A percentile compares a stretch with the other conserved stretches of the same genome.
Evolutionary conservation across 192 early-diverging fungal genomes (phyloP).

Genomic region (Coemansia sp.): DNA sequence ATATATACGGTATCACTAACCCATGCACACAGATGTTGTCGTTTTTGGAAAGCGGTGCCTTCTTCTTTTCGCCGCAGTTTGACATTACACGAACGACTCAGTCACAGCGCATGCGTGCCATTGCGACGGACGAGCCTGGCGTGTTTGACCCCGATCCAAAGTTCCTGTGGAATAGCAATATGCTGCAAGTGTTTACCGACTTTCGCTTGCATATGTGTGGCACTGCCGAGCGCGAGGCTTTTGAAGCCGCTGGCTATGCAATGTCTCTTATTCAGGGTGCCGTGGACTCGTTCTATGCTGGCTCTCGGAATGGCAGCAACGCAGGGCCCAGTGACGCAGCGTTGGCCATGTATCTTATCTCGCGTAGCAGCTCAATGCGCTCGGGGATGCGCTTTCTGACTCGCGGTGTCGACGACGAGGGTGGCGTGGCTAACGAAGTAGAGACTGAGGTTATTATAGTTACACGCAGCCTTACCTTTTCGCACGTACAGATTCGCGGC

Average conservation of each 20-base stretch:
- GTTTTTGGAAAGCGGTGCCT: slow-evolving; percentile 83
- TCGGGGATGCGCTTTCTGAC: slow-evolving; percentile 93
- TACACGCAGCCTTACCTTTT: slow-evolving; percentile 60
- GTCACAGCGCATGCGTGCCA: slow-evolving; percentile 58
- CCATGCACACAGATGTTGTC: slow-evolving; percentile 77
- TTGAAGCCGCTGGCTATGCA: slow-evolving; percentile 78
- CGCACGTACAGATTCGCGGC: slow-evolving; percentile 86
- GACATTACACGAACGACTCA: slow-evolving; percentile 87
- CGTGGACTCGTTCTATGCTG: slow-evolving; percentile 33
- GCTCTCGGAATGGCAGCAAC: neutral
- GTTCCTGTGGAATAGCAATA: slow-evolving; percentile 92
- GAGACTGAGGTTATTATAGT: slow-evolving; percentile 90
- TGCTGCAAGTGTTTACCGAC: slow-evolving; percentile 78
- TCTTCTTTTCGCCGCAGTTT: slow-evolving; percentile 89
- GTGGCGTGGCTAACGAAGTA: slow-evolving; percentile 98
- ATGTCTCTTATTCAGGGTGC: slow-evolving; percentile 59
- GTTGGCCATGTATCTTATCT: slow-evolving; percentile 42
- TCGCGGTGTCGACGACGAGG: slow-evolving; percentile 95
- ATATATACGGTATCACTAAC: slow-evolving; percentile 59
- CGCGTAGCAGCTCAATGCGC: slow-evolving; percentile 52
- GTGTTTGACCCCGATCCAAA: slow-evolving; percentile 61
- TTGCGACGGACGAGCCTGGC: slow-evolving; percentile 43
- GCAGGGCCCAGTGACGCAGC: neutral
- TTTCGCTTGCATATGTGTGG: slow-evolving; percentile 78
- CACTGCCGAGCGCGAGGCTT: slow-evolving; percentile 60